Base-by-base conservation (phyloP, 805 yeast species). In the Babjeviella inositovora region DNA sequence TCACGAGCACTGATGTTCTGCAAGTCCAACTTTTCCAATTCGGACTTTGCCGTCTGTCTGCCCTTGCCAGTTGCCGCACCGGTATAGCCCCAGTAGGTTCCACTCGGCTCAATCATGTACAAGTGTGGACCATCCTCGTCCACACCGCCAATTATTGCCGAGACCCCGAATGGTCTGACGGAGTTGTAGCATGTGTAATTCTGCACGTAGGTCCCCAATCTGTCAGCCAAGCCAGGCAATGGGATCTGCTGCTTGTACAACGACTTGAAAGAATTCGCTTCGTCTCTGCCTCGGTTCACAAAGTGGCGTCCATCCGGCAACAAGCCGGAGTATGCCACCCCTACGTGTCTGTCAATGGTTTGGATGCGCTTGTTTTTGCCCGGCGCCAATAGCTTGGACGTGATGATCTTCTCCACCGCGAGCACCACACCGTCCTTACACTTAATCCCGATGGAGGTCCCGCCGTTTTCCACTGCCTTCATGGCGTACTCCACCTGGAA, bases 51-150 rank as follows among this genome's bases (percentile, higher is more conserved):
- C n/a, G 81, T 69, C 50, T 90, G 99, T 50, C 97, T 71, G 22
- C 99, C 99, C 48, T 87, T 90, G 32, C 99, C 99, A 4, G 96
- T 70, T 10, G 99, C 98, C 18, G 95, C 93, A 30, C 95, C 98
- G 26, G 67, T 62, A 53, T 90, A 90, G 24, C 99, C 99, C 97
- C 98, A 92, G 43, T 74, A 82, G 1, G 82, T 60, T 31, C 99
- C 99, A 46, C 92, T 79, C 37, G 99, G 98, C 47, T 90, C 99
- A 28, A 90, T 62, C 96, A 87, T 90, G 53, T 76, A 87, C 38
- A 90, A 63, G 47, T 87, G 96, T 11, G 92, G 68, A 8, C 96
- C 97, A 30, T 77, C 68, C 20, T 69, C 74, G 45, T 87, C 97
- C 23, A 80, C 69, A 34, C 98, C 98, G 24, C 96, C 98, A 22